Base-by-base conservation (phyloP, 768 basidiomycete species). In the Pisolithus tinctorius region DNA sequence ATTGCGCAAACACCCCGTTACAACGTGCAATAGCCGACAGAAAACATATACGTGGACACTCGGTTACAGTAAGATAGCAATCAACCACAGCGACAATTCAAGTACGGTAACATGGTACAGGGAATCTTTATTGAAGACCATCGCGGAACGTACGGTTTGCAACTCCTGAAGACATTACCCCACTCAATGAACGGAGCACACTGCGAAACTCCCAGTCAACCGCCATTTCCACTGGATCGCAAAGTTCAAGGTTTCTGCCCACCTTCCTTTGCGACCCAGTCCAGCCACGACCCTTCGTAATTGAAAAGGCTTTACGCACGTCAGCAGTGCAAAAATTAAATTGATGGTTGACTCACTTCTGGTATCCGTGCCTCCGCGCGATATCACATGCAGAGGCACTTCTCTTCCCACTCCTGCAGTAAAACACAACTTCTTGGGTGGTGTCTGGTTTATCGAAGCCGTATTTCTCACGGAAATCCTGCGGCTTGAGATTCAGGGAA, bases 401-500 rank as follows among this genome's bases (percentile, higher is more conserved):
- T 45, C 94, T 78, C 66, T 81, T 82, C 10, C 94, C 94, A 50
- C 90, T 91, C 45, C 93, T 77, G 67, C 94, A 97, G 70, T 93
- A 95, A 66, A 94, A 93, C 29, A 86, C 81, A 31, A 96, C 70
- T 60, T 89, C 85, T 60, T 94, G 88, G 49, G 74, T 66, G 57
- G 72, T 77, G 54, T 63, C 69, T 11, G 89, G 90, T 66, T 89
- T 89, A 38, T 83, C 75, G 61, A 88, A 93, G 4, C 88, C 85
- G 57, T 82, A 79, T 54, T 77, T 80, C 34, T 74, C 70, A 46
- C 73, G 72, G 71, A 92, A 93, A 13, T 71, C 73, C 16, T 71
- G 71, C n/a, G 73, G 62, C 14, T 64, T 63, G 37, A 88, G 65
- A 57, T 81, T 74, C 26, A 97, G 66, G 14, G 88, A 80, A 37